Percentiles rank a stretch among this genome's conserved stretches.
phyloP scores from a whole-genome alignment of 805 yeast genomes.

The Candida sonorensis region DNA sequence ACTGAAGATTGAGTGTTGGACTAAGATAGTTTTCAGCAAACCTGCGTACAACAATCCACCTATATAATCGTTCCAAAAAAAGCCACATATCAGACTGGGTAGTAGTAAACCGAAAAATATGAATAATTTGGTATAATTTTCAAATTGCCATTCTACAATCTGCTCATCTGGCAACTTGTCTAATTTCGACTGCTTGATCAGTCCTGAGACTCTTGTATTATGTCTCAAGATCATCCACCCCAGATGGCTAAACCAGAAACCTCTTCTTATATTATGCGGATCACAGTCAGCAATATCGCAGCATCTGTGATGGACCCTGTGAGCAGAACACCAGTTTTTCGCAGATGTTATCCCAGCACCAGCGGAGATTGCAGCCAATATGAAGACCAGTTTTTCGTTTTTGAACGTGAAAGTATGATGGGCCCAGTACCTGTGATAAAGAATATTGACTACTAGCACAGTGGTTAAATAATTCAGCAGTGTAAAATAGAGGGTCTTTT shows the following conservation, averaged over 20 bases:
- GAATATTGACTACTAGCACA: conserved; percentile 71
- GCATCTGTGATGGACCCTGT: conserved; percentile 84
- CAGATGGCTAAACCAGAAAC: conserved; percentile 75
- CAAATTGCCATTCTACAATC: conserved; percentile 61
- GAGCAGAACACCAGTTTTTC: conserved; percentile 75
- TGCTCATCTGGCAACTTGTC: conserved; percentile 59
- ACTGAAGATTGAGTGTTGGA: conserved; percentile 75
- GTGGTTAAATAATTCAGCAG: conserved; percentile 50
- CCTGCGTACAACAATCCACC: conserved; percentile 85
- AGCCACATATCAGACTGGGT: conserved; percentile 62
- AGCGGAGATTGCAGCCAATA: conserved; percentile 56
- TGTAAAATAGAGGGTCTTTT: conserved; percentile 41
- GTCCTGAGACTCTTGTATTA: conserved; percentile 42
- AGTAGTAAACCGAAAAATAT: conserved; percentile 38
- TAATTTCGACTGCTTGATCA: conserved; percentile 35
- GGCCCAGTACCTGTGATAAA: conserved; percentile 76
- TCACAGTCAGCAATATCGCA: conserved; percentile 78
- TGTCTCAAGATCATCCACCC: conserved; percentile 81
- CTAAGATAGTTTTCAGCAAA: conserved; percentile 55
- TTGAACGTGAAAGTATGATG: conserved; percentile 47
- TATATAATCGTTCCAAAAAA: conserved; percentile 61
- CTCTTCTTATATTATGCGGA: conserved; percentile 79
- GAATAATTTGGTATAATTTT: conserved; percentile 57
- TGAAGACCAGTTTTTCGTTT: conserved; percentile 35
- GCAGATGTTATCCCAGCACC: conserved; percentile 74